Percentiles rank a stretch among this genome's conserved stretches.
These are phyloP conservation scores for Kurtzmaniella quercitrusa DNA, from an alignment of 1,139 yeast genomes.

Conservation along the genomic window DNA sequence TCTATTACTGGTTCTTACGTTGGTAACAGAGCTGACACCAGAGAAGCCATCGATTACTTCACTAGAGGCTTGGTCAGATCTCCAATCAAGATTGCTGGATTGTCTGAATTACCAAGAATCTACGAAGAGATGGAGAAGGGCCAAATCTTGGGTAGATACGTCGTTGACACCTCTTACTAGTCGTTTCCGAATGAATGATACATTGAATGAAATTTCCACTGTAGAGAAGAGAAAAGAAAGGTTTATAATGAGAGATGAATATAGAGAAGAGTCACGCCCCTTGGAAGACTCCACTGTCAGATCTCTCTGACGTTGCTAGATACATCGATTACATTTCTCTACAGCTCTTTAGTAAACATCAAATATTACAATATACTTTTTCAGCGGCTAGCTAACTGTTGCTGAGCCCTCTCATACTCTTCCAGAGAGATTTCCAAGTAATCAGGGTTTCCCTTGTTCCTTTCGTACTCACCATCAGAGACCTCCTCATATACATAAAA, in stretches of 20 bases:
- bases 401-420: constrained; percentile 28
- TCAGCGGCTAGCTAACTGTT: constrained; percentile 4
- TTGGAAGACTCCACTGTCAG: neutral
- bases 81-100: constrained; percentile 17
- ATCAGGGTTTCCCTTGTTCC: constrained; percentile 43
- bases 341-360: constrained; percentile 1
- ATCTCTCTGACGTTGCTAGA: neutral
- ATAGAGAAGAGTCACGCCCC: too few relatives aligned
- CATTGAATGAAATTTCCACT: neutral
- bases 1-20: constrained; percentile 17
- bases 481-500: constrained; percentile 50
- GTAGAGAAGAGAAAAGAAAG: too few relatives aligned
- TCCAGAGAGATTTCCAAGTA: constrained; percentile 43
- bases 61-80: constrained; percentile 16
- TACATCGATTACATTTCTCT: neutral
- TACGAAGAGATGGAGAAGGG: constrained; percentile 18
- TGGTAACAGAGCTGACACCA: constrained; percentile 19
- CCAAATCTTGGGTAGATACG: constrained; percentile 18
- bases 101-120: constrained; percentile 15
- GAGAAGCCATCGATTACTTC: constrained; percentile 20
- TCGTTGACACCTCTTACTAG: constrained; percentile 15
- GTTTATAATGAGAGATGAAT: too few relatives aligned
- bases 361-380: constrained; percentile 1
- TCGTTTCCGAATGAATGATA: neutral
- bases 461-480: constrained; percentile 43